These are phyloP conservation scores for Sarocladiaceae sp. DNA, from an alignment of 2,329 filamentous ascomycete genomes.

Conservation along the genomic window DNA sequence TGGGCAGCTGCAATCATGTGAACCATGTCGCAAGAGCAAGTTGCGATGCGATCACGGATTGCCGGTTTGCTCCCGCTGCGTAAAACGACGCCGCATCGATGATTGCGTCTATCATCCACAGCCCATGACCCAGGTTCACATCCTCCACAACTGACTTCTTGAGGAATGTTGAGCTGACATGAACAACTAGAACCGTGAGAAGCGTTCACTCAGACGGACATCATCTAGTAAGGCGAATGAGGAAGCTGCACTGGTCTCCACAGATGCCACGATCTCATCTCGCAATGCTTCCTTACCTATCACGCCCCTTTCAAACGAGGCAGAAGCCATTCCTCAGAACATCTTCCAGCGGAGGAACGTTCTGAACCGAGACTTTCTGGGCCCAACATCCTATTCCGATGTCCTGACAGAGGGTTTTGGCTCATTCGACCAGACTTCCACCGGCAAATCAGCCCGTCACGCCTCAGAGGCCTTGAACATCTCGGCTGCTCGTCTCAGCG, in stretches of 20 bases:
- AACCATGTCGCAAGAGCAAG: constrained; percentile 2
- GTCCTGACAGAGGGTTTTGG: neutral
- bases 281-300: no score
- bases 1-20: neutral
- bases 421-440: neutral
- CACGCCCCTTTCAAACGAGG: no score
- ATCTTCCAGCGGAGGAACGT: neutral
- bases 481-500: neutral
- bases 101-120: constrained; percentile 3
- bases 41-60: neutral
- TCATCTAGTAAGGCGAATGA: neutral
- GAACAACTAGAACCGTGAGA: neutral
- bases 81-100: neutral
- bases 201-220: neutral
- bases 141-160: no score
- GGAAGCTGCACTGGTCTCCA: neutral
- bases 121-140: neutral
- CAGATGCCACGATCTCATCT: no score
- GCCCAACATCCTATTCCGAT: neutral
- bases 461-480: neutral
- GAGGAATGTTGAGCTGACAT: neutral
- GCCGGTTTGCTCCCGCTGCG: neutral
- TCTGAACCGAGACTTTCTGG: neutral
- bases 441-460: neutral
- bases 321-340: no score